Conservation (phyloP, 2,329 filamentous ascomycete species). For the Sarocladiaceae sp. region DNA sequence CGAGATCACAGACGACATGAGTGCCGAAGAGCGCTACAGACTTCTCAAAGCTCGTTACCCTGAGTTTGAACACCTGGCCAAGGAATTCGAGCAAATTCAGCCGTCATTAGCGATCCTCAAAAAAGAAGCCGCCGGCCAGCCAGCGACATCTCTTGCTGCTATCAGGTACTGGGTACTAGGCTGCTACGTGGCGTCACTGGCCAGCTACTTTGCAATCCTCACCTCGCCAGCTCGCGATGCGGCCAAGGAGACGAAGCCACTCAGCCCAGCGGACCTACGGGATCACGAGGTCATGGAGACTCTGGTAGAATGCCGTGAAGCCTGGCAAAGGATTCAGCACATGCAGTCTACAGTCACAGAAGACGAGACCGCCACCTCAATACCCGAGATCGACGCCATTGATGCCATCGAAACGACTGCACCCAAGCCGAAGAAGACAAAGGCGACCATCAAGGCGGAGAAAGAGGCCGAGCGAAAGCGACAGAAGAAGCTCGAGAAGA, state of each 20-base stretch:
- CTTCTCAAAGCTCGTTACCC: slow-evolving; percentile 79
- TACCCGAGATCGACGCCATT: slow-evolving; percentile 19
- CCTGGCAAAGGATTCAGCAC: slow-evolving; percentile 71
- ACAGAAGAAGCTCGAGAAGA: slow-evolving; percentile 31
- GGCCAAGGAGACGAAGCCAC: slow-evolving; percentile 46
- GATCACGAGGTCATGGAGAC: slow-evolving; percentile 90
- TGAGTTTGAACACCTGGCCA: slow-evolving; percentile 80
- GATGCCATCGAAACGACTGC: slow-evolving; percentile 11
- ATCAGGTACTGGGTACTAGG: slow-evolving; percentile 75
- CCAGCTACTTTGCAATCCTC: slow-evolving; percentile 93
- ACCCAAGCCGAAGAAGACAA: slow-evolving; percentile 20
- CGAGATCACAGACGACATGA: slow-evolving; percentile 75
- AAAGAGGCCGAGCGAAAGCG: slow-evolving; percentile 22
- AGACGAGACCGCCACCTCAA: slow-evolving; percentile 1
- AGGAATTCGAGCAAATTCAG: slow-evolving; percentile 72
- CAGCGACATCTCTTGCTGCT: slow-evolving; percentile 48
- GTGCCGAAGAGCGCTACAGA: slow-evolving; percentile 64
- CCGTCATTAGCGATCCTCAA: slow-evolving; percentile 55
- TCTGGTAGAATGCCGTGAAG: slow-evolving; percentile 68
- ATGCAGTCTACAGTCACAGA: slow-evolving; percentile 42
- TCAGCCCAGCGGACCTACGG: slow-evolving; percentile 72
- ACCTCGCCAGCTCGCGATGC: slow-evolving; percentile 66
- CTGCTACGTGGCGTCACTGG: slow-evolving; percentile 78
- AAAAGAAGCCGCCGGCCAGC: slow-evolving; percentile 47
- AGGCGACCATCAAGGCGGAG: slow-evolving; percentile 22